Evolutionary conservation across 106 monocot genomes (phyloP).

Genomic region (Apostasia shenzhenica): DNA sequence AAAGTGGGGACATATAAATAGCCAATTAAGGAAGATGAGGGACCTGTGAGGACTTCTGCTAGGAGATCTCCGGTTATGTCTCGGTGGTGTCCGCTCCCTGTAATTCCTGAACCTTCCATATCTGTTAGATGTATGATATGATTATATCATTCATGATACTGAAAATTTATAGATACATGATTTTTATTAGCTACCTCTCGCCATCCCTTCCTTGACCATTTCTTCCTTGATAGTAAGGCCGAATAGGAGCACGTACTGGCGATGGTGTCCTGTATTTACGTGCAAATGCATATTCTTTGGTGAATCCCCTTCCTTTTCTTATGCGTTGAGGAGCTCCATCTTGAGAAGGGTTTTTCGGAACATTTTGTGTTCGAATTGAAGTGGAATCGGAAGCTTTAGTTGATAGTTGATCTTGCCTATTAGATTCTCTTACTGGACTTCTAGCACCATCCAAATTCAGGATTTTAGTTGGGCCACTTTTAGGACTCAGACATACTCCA

Average conservation of each 20-base stretch:
- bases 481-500: slow-evolving; percentile 10
- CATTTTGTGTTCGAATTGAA: slow-evolving; percentile 5
- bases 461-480: slow-evolving; percentile 8
- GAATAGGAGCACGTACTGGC: slow-evolving; percentile 30
- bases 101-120: slow-evolving; percentile 18
- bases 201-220: slow-evolving; percentile 20
- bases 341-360: slow-evolving; percentile 18
- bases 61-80: slow-evolving; percentile 21
- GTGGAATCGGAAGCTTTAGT: slow-evolving; percentile 14
- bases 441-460: not conserved
- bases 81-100: slow-evolving; percentile 20
- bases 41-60: slow-evolving; percentile 18
- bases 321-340: slow-evolving; percentile 27
- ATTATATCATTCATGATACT: slow-evolving; percentile 3
- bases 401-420: slow-evolving; percentile 10
- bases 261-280: slow-evolving; percentile 44
- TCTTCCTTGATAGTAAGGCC: slow-evolving; percentile 26
- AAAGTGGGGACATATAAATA: too few species aligned
- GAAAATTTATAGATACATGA: not conserved
- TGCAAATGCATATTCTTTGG: slow-evolving; percentile 27
- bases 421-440: slow-evolving; percentile 13
- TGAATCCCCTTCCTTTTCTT: slow-evolving; percentile 52
- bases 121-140: slow-evolving; percentile 11
- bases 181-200: slow-evolving; percentile 18
- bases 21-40: not conserved